phyloP scores from a whole-genome alignment of 345 rosid genomes.

The Eutrema heterophyllum region DNA sequence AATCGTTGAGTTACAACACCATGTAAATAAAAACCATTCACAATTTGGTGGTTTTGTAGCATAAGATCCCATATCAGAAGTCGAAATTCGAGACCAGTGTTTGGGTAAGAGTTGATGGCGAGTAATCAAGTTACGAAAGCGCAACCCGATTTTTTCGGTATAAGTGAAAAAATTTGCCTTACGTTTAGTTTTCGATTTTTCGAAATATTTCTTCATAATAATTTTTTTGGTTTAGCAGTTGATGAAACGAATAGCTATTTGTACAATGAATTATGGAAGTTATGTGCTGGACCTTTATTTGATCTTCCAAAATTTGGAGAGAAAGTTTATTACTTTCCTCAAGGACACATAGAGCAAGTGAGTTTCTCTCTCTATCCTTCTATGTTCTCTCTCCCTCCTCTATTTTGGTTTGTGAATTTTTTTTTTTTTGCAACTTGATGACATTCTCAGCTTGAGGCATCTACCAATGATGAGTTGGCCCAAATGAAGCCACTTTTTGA shows the following conservation, averaged over 20 bases:
- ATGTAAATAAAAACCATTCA: background rate
- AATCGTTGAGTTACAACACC: background rate
- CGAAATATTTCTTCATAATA: background rate
- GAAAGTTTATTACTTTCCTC: conserved; percentile 50
- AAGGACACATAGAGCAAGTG: conserved; percentile 66
- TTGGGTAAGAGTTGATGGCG: background rate
- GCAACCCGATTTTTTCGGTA: background rate
- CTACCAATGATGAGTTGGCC: conserved; percentile 20
- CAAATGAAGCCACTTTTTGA: conserved; percentile 43
- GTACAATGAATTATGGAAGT: conserved; percentile 43
- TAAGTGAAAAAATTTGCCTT: background rate
- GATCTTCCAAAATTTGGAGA: conserved; percentile 46
- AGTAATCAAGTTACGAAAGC: background rate
- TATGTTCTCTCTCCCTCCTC: background rate
- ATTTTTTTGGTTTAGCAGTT: background rate
- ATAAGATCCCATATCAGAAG: background rate
- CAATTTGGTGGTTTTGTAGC: background rate
- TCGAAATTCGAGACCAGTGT: background rate
- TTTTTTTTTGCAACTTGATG: background rate
- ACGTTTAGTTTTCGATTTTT: background rate
- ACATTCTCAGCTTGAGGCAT: conserved; percentile 34
- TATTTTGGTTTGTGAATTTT: background rate
- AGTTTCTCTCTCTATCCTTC: background rate
- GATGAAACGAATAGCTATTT: background rate
- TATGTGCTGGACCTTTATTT: conserved; percentile 47